phyloP scores from a whole-genome alignment of 257 asterid species.

The Craterostigma plantagineum region DNA sequence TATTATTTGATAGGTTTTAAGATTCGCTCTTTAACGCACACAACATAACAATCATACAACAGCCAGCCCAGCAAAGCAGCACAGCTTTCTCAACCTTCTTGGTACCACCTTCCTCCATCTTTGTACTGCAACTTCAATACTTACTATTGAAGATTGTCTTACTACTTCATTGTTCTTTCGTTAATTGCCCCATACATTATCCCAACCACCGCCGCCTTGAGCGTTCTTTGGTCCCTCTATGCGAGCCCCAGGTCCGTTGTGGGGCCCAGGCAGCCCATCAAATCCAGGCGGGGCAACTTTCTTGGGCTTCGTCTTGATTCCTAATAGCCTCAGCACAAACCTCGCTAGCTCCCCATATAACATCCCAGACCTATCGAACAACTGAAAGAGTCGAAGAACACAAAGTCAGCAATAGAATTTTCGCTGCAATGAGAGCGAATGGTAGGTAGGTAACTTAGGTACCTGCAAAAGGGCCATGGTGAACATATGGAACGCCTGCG shows the following conservation, averaged over 20 bases:
- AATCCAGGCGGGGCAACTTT: slow-evolving; percentile 40
- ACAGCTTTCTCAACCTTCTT: no score
- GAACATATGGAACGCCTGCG: slow-evolving; percentile 93
- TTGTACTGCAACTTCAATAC: no score
- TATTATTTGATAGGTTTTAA: no score
- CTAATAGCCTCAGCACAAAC: slow-evolving; percentile 77
- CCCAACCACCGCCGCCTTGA: slow-evolving; percentile 65
- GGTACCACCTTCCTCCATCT: no score
- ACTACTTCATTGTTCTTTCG: no score
- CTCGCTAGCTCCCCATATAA: slow-evolving; percentile 90
- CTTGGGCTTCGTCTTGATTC: slow-evolving; percentile 49
- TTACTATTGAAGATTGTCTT: no score
- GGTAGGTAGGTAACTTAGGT: slow-evolving; percentile 7
- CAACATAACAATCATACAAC: no score
- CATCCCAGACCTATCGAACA: slow-evolving; percentile 84
- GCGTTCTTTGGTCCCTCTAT: slow-evolving; percentile 64
- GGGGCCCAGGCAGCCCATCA: slow-evolving; percentile 51
- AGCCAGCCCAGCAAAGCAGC: no score
- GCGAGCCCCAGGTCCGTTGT: slow-evolving; percentile 27
- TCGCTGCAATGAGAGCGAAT: not conserved
- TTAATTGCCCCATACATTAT: slow-evolving; percentile 48
- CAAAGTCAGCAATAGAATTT: no score
- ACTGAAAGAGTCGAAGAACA: slow-evolving; percentile 23
- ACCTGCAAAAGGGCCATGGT: slow-evolving; percentile 90
- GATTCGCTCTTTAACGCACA: no score